phyloP scores from a whole-genome alignment of 495 filamentous ascomycete genomes.

The Talaromyces liani region DNA sequence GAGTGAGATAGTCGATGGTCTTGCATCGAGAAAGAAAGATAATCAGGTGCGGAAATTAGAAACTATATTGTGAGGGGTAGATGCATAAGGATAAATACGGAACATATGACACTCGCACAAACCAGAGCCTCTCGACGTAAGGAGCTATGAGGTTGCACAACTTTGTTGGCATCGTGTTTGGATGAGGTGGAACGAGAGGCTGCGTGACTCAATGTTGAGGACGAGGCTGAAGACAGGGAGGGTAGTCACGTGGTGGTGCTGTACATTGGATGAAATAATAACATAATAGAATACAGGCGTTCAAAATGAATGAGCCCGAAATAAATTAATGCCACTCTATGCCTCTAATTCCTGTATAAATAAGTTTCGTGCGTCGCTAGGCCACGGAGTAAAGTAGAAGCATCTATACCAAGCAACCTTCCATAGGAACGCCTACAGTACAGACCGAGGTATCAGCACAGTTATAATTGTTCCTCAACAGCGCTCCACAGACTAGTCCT shows the following conservation, averaged over 20 bases:
- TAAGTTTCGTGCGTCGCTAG: too few species aligned
- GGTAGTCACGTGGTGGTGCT: neutral
- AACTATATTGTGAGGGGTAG: neutral
- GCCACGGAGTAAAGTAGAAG: too few species aligned
- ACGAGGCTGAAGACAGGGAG: neutral
- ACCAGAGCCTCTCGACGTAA: neutral
- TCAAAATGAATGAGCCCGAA: too few species aligned
- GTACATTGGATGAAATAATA: too few species aligned
- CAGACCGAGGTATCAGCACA: neutral
- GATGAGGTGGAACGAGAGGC: neutral
- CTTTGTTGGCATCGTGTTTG: neutral
- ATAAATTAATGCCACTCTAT: too few species aligned
- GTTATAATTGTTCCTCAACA: constrained; percentile 13
- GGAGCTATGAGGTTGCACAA: neutral
- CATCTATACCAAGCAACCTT: too few species aligned
- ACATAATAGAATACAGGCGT: too few species aligned
- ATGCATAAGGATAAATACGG: neutral
- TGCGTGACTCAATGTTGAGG: neutral
- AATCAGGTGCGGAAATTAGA: neutral
- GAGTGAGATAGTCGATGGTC: too few species aligned
- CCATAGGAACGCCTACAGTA: too few species aligned
- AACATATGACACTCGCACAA: neutral
- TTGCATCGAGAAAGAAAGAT: too few species aligned
- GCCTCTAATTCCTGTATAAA: too few species aligned
- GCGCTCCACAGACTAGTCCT: constrained; percentile 19